Base-by-base conservation (phyloP, 2,329 filamentous ascomycete genomes). In the Talaromyces sp. region DNA sequence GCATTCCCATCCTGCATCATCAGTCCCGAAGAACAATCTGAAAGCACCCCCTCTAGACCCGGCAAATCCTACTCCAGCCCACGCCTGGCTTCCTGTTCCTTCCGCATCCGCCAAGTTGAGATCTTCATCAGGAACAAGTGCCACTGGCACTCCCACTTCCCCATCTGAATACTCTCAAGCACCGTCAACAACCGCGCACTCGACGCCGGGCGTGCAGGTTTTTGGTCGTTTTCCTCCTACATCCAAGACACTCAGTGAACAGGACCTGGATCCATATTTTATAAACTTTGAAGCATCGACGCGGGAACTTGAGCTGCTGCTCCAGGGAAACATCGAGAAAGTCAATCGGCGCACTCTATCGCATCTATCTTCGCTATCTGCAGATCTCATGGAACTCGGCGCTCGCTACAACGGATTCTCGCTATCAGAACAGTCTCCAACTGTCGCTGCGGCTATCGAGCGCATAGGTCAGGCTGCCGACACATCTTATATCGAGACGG, bases 331-430 rank as follows among this genome's bases (percentile, higher is more conserved):
- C 5, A 96, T 99, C 79, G 95, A 99, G 71, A 97, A 96, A 73
- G 91, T 97, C 61, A 99, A 97, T 68, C 85, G 93, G 33, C 84
- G 94, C 36, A 91, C 92, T 5, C 78, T 99, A 6, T 89, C 86
- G 61, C 94, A 99, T 67, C 75, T 97, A 9, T 89, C 89, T 13
- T 86, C 88, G 5, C 79, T 97, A 51, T 91, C 91, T 2, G 83
- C 91, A 5, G 94, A 99, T 70, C 81, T 97, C 61, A 91, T 91
- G 64, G 94, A 99, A 69, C 81, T 99, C 8, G 94, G 94, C 7
- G 94, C 92, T n/a, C 84, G 91, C 61, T 97, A 94, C 73, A 99
- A 99, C 68, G 94, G 89, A 1, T 99, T 99, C 73, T 95, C 95
- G 0, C 80, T 99, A 1, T 97, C 92, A 0, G 94, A 99, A 72